A percentile compares a stretch with the other conserved stretches of the same genome.
These are phyloP conservation scores for Ilyonectria sp. DNA, from an alignment of 2,329 filamentous ascomycete species.

Conservation along the genomic window DNA sequence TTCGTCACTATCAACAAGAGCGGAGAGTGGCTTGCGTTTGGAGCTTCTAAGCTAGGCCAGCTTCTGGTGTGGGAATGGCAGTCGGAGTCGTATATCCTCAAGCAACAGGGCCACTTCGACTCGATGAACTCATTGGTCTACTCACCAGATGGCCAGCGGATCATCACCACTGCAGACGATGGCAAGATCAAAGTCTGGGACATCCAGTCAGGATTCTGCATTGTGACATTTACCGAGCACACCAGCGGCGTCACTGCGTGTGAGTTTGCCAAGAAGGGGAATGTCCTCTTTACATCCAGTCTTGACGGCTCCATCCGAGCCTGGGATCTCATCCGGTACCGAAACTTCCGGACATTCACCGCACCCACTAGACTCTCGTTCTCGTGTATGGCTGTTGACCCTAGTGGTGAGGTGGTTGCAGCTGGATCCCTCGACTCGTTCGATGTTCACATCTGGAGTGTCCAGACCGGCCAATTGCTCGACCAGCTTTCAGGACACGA, in stretches of 20 bases:
- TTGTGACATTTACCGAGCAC: constrained; percentile 98
- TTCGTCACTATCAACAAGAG: constrained; percentile 94
- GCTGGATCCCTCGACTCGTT: constrained; percentile 97
- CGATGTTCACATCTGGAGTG: constrained; percentile 98
- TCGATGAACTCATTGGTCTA: constrained; percentile 95
- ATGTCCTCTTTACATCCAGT: constrained; percentile 95
- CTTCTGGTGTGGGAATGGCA: constrained; percentile 99
- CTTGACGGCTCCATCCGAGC: constrained; percentile 94
- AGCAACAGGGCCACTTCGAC: constrained; percentile 98
- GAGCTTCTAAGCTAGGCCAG: constrained; percentile 94
- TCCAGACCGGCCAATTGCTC: constrained; percentile 95
- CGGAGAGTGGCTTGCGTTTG: constrained; percentile 97
- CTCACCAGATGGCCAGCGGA: constrained; percentile 91
- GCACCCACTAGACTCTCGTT: constrained; percentile 93
- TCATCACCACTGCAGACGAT: constrained; percentile 95
- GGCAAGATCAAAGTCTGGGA: constrained; percentile 99
- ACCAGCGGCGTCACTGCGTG: constrained; percentile 94
- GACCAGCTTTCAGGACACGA: constrained; percentile 94
- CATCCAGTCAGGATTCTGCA: constrained; percentile 94
- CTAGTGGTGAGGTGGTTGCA: constrained; percentile 95
- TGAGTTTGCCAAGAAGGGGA: constrained; percentile 95
- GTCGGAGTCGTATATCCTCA: constrained; percentile 97
- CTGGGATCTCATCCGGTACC: constrained; percentile 96
- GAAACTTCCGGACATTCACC: constrained; percentile 98
- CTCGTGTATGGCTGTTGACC: constrained; percentile 95